phyloP scores from a whole-genome alignment of 768 basidiomycete species.

The Boletus reticuloceps region DNA sequence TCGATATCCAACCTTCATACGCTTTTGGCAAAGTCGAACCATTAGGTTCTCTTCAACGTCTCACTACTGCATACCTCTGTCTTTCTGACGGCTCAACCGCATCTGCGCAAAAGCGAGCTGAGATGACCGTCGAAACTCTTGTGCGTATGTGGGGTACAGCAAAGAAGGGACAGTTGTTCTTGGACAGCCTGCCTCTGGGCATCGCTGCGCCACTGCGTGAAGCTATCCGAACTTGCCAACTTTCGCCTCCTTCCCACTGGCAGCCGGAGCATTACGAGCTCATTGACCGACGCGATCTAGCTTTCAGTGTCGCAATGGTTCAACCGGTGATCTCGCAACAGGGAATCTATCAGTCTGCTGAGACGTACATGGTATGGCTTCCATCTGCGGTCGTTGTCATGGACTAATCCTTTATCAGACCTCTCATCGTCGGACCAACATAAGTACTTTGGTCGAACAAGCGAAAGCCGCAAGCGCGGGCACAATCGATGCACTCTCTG shows the following conservation, averaged over 20 bases:
- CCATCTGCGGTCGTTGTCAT: neutral
- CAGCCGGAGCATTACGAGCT: constrained; percentile 39
- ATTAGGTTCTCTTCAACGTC: constrained; percentile 47
- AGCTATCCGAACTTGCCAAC: constrained; percentile 79
- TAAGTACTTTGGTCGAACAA: constrained; percentile 49
- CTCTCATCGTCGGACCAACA: constrained; percentile 46
- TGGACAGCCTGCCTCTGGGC: constrained; percentile 63
- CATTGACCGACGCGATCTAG: constrained; percentile 31
- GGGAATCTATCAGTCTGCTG: constrained; percentile 30
- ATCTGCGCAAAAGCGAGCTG: constrained; percentile 62
- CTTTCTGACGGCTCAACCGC: constrained; percentile 52
- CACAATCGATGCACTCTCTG: constrained; percentile 58
- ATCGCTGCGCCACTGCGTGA: constrained; percentile 79
- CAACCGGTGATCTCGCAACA: constrained; percentile 30
- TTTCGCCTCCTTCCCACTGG: constrained; percentile 76
- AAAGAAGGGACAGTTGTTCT: constrained; percentile 43
- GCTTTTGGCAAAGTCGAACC: constrained; percentile 65
- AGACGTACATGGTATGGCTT: constrained; percentile 30
- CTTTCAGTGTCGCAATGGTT: constrained; percentile 30
- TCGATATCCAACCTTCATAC: constrained; percentile 50
- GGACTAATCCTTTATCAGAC: constrained; percentile 40
- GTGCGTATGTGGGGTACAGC: constrained; percentile 40
- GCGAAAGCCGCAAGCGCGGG: constrained; percentile 50
- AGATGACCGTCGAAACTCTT: constrained; percentile 58
- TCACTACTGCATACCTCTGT: constrained; percentile 56